These are phyloP conservation scores for Ceratobasidium sp. DNA, from an alignment of 1,284 basidiomycete genomes.

Conservation along the genomic window DNA sequence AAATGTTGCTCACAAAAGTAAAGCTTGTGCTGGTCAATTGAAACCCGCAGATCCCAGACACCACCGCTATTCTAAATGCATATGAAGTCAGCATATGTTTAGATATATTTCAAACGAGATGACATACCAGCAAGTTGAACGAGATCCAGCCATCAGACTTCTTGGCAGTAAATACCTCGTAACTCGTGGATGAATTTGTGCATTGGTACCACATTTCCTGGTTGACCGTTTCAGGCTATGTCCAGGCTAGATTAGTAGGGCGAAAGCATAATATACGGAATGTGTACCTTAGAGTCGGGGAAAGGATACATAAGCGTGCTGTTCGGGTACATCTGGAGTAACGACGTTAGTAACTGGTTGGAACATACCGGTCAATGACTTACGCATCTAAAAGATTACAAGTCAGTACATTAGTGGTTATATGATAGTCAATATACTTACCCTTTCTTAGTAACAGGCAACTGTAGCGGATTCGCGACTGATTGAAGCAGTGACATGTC, in stretches of 20 bases:
- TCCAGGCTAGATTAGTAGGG: background rate
- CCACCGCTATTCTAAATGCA: background rate
- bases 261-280: too few species aligned
- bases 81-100: background rate
- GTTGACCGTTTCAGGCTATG: constrained; percentile 28
- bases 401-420: background rate
- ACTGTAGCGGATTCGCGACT: constrained; percentile 13
- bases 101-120: background rate
- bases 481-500: constrained; percentile 7
- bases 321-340: constrained; percentile 20
- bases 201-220: constrained; percentile 11
- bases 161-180: too few species aligned
- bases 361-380: too few species aligned
- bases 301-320: constrained; percentile 21
- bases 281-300: constrained; percentile 23
- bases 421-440: background rate
- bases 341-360: too few species aligned
- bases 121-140: constrained; percentile 40
- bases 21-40: constrained; percentile 26
- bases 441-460: constrained; percentile 38
- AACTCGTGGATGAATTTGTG: too few species aligned
- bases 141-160: too few species aligned
- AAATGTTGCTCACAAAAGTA: constrained; percentile 43
- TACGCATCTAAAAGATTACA: background rate
- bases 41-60: constrained; percentile 28